A percentile compares a stretch with the other conserved stretches of the same genome.
Conservation (phyloP, 208 protist species). For the Balamuthia mandrillaris region DNA sequence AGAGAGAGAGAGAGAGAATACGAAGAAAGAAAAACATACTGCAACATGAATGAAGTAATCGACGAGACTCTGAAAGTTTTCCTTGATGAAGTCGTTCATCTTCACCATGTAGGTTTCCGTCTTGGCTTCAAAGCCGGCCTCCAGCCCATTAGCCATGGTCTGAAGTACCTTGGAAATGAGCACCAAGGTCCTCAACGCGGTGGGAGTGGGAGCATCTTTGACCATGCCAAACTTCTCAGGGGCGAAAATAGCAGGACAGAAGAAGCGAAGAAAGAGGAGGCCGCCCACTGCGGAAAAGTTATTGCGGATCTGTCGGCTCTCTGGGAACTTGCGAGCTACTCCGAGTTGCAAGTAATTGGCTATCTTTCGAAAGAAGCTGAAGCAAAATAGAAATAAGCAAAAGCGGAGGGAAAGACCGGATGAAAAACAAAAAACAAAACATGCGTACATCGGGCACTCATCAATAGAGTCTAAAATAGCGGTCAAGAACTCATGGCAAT, state of each 20-base stretch:
- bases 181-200: slow-evolving; percentile 21
- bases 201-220: slow-evolving; percentile 11
- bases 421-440: too few species aligned
- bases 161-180: slow-evolving; percentile 46
- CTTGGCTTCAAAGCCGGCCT: slow-evolving; percentile 5
- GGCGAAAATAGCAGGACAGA: slow-evolving; percentile 58
- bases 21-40: not conserved
- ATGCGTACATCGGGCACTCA: slow-evolving; percentile 31
- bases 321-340: slow-evolving; percentile 31
- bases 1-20: too few species aligned
- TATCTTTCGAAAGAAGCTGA: not conserved
- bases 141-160: slow-evolving; percentile 40
- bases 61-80: not conserved
- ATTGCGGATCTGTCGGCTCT: slow-evolving; percentile 35
- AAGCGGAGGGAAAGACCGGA: not conserved
- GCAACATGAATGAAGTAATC: not conserved
- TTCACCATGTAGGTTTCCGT: slow-evolving; percentile 4
- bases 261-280: slow-evolving; percentile 66
- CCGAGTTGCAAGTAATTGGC: slow-evolving; percentile 29
- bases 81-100: not conserved
- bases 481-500: slow-evolving; percentile 30
- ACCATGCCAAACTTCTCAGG: slow-evolving; percentile 50
- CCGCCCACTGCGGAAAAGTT: slow-evolving; percentile 40
- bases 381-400: not conserved
- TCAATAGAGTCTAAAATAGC: slow-evolving; percentile 28